Conservation (phyloP, 495 filamentous ascomycete species). For the Aspergillus homomorphus region DNA sequence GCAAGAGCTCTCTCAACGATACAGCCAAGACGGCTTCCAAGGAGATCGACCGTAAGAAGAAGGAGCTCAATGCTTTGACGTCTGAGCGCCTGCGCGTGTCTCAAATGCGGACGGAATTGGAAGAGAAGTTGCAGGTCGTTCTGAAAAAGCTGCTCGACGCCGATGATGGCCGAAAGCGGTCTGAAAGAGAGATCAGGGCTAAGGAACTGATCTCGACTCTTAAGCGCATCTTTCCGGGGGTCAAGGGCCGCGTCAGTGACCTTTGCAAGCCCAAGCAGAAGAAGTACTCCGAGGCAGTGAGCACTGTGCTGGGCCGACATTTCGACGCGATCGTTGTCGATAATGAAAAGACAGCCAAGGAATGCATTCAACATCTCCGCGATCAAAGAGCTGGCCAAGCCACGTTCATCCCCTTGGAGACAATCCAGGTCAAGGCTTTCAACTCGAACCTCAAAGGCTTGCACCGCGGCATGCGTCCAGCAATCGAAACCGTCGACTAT, state of each 20-base stretch:
- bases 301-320: conserved; percentile 85
- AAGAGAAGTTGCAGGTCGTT: conserved; percentile 84
- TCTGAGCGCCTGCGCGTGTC: conserved; percentile 79
- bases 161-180: conserved; percentile 77
- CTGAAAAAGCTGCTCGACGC: conserved; percentile 76
- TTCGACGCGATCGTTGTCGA: conserved; percentile 97
- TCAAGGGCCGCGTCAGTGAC: conserved; percentile 85
- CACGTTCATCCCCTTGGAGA: conserved; percentile 93
- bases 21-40: conserved; percentile 63
- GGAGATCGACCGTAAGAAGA: conserved; percentile 87
- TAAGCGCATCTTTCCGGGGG: conserved; percentile 88
- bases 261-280: conserved; percentile 95
- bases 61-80: conserved; percentile 76
- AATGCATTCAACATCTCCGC: conserved; percentile 91
- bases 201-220: conserved; percentile 79
- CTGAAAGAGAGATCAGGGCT: conserved; percentile 69
- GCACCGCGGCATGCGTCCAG: conserved; percentile 77
- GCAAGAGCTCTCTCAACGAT: conserved; percentile 56
- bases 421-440: conserved; percentile 86
- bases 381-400: conserved; percentile 81
- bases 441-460: conserved; percentile 90
- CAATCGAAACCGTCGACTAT: conserved; percentile 95
- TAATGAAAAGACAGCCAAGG: conserved; percentile 86
- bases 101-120: conserved; percentile 78
- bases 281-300: conserved; percentile 89